Percentiles rank a stretch among this genome's conserved stretches.
Conservation (phyloP, 2,329 filamentous ascomycete species). For the Colletotrichum sp. region DNA sequence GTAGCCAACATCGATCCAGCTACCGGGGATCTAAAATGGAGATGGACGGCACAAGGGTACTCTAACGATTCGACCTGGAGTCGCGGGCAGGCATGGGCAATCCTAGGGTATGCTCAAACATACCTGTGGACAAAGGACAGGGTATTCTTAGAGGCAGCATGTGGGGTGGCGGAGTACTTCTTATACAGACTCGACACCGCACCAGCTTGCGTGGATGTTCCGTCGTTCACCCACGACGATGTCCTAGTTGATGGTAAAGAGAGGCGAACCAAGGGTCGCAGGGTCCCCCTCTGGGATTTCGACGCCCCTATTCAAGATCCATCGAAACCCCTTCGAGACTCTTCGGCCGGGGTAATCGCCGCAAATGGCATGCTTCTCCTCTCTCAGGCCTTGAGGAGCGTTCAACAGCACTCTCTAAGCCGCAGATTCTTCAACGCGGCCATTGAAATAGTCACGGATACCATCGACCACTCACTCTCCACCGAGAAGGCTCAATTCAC, state of each 20-base stretch:
- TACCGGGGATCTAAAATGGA: conserved; percentile 41
- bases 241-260: background rate
- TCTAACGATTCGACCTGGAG: conserved; percentile 51
- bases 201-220: conserved; percentile 24
- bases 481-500: conserved; percentile 26
- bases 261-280: conserved; percentile 11
- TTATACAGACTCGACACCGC: conserved; percentile 38
- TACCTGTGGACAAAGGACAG: conserved; percentile 51
- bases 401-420: background rate
- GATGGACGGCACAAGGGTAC: conserved; percentile 52
- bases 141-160: conserved; percentile 46
- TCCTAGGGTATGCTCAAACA: conserved; percentile 53
- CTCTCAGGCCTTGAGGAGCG: conserved; percentile 21
- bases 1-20: conserved; percentile 50
- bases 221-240: background rate
- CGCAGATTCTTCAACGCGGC: conserved; percentile 10
- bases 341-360: conserved; percentile 32
- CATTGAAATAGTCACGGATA: conserved; percentile 22
- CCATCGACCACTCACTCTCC: conserved; percentile 25
- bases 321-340: conserved; percentile 33
- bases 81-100: conserved; percentile 54
- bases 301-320: conserved; percentile 44
- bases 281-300: conserved; percentile 48
- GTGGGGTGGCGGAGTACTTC: conserved; percentile 52
- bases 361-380: conserved; percentile 32